These are phyloP conservation scores for Sarocladium strictum DNA, from an alignment of 2,329 filamentous ascomycete species.

Conservation along the genomic window DNA sequence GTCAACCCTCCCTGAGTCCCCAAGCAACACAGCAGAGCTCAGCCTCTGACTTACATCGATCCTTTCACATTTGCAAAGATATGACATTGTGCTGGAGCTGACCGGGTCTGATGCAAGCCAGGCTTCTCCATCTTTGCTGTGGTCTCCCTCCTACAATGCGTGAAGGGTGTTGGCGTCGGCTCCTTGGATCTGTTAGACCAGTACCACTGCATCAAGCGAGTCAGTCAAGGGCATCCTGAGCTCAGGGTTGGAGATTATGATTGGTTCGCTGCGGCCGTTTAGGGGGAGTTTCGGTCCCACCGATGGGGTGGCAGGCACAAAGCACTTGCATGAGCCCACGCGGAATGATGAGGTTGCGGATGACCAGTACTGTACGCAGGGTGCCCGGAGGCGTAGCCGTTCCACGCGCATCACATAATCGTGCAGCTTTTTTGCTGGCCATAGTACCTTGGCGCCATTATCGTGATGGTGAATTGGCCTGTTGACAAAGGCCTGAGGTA, in stretches of 20 bases:
- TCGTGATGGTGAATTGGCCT: neutral
- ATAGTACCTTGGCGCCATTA: too few relatives aligned
- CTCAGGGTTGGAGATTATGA: neutral
- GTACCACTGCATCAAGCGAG: neutral
- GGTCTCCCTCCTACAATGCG: neutral
- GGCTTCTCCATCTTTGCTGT: neutral
- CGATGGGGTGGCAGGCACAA: slow-evolving; percentile 3
- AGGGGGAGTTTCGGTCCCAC: slow-evolving; percentile 1
- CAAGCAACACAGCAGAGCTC: neutral
- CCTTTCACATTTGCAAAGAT: neutral
- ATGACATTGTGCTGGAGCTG: neutral
- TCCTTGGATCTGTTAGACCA: neutral
- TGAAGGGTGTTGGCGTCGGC: too few relatives aligned
- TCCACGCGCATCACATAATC: neutral
- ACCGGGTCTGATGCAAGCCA: neutral
- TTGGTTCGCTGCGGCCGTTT: neutral
- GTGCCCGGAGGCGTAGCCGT: neutral
- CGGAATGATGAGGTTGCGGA: neutral
- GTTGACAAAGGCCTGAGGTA: too few relatives aligned
- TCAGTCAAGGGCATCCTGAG: neutral
- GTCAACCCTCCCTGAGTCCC: neutral
- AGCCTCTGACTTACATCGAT: neutral
- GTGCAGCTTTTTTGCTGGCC: neutral
- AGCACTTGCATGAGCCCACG: neutral
- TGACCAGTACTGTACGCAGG: too few relatives aligned